These are phyloP conservation scores for Epichloe scottii DNA, from an alignment of 2,329 filamentous ascomycete genomes.

Conservation along the genomic window DNA sequence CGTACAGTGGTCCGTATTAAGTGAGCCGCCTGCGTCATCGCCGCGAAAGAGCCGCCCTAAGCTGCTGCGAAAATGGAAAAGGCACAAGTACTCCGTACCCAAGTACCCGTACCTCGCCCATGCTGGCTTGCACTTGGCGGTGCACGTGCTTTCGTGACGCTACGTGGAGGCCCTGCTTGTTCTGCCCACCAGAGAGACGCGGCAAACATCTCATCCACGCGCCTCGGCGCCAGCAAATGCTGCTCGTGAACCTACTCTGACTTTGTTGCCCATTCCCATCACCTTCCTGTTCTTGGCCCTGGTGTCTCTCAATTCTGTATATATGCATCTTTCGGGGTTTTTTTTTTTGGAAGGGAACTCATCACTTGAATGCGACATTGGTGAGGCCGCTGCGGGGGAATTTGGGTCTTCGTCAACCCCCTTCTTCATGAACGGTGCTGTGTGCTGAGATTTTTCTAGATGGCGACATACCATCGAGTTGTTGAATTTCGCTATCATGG, in stretches of 20 bases:
- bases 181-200: neutral
- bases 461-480: neutral
- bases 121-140: neutral
- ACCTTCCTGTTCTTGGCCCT: neutral
- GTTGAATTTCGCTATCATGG: slow-evolving; percentile 1
- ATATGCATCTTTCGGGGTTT: too few relatives aligned
- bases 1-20: neutral
- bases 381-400: too few relatives aligned
- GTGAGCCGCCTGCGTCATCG: neutral
- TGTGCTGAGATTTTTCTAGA: neutral
- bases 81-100: too few relatives aligned
- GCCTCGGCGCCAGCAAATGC: neutral
- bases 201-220: neutral
- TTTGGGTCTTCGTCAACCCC: neutral
- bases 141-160: slow-evolving; percentile 4
- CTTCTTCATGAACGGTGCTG: neutral
- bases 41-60: neutral
- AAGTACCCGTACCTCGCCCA: neutral
- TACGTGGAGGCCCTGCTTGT: neutral
- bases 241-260: neutral
- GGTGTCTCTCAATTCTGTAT: neutral
- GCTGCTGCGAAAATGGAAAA: neutral
- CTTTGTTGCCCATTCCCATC: too few relatives aligned
- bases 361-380: too few relatives aligned
- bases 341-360: neutral